Conservation (phyloP, 768 basidiomycete species). For the Tylopilus cervinicoccineus region DNA sequence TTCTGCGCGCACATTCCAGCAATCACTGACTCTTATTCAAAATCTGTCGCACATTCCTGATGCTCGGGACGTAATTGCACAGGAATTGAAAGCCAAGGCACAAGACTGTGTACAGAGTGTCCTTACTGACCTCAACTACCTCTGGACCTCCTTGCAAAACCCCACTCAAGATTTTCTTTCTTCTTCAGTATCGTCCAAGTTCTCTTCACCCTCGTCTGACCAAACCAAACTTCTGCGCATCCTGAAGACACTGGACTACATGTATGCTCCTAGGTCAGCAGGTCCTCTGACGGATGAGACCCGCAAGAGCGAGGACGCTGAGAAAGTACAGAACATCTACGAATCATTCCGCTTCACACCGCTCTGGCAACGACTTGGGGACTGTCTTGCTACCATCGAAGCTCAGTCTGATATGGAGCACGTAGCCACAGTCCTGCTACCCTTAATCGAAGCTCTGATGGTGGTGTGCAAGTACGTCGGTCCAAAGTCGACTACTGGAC, state of each 20-base stretch:
- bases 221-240: slow-evolving; percentile 97
- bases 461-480: slow-evolving; percentile 96
- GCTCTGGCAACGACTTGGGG: slow-evolving; percentile 87
- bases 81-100: slow-evolving; percentile 81
- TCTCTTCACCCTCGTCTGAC: slow-evolving; percentile 89
- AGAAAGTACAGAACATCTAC: slow-evolving; percentile 86
- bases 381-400: slow-evolving; percentile 81
- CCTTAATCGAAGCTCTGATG: slow-evolving; percentile 95
- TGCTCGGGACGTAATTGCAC: slow-evolving; percentile 83
- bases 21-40: slow-evolving; percentile 88
- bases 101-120: slow-evolving; percentile 83
- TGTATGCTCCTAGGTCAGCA: slow-evolving; percentile 68
- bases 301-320: slow-evolving; percentile 51
- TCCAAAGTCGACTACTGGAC: slow-evolving; percentile 47
- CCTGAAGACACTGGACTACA: slow-evolving; percentile 96
- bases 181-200: slow-evolving; percentile 76
- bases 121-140: slow-evolving; percentile 71
- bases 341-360: slow-evolving; percentile 87
- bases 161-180: slow-evolving; percentile 53
- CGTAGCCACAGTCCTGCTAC: slow-evolving; percentile 87
- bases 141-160: slow-evolving; percentile 58
- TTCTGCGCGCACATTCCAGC: slow-evolving; percentile 92
- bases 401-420: slow-evolving; percentile 78
- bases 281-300: slow-evolving; percentile 36
- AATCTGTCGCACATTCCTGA: slow-evolving; percentile 87